A percentile compares a stretch with the other conserved stretches of the same genome.
Conservation (phyloP, 2,329 filamentous ascomycete species). For the Cytospora schulzeri region DNA sequence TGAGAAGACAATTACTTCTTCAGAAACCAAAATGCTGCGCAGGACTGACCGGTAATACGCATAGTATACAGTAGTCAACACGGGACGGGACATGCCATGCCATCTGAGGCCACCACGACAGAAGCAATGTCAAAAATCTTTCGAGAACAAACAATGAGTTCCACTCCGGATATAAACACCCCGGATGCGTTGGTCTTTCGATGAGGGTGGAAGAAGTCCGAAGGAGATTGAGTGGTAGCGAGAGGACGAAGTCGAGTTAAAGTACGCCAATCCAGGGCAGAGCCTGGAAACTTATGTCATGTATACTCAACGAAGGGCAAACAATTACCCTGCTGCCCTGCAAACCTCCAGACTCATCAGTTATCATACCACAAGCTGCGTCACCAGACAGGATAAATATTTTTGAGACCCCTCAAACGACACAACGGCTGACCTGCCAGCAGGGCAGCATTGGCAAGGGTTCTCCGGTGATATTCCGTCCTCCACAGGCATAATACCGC, state of each 20-base stretch:
- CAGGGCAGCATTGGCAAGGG: neutral
- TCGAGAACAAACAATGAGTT: too few species aligned
- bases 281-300: neutral
- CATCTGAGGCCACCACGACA: neutral
- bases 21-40: neutral
- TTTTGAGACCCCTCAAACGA: too few species aligned
- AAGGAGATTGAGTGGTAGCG: neutral
- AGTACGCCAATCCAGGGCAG: neutral
- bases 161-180: too few species aligned
- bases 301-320: neutral
- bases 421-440: too few species aligned
- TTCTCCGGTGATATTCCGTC: neutral
- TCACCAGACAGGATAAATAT: neutral
- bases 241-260: neutral
- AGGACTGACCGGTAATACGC: neutral
- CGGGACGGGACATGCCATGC: neutral
- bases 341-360: neutral
- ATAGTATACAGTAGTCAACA: neutral
- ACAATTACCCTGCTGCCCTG: neutral
- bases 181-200: neutral
- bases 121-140: neutral
- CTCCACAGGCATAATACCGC: slow-evolving; percentile 1
- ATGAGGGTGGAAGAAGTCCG: neutral
- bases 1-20: neutral
- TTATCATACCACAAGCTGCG: neutral